A percentile compares a stretch with the other conserved stretches of the same genome.
Conservation (phyloP, 1,284 basidiomycete species). For the Meira nashicola region DNA sequence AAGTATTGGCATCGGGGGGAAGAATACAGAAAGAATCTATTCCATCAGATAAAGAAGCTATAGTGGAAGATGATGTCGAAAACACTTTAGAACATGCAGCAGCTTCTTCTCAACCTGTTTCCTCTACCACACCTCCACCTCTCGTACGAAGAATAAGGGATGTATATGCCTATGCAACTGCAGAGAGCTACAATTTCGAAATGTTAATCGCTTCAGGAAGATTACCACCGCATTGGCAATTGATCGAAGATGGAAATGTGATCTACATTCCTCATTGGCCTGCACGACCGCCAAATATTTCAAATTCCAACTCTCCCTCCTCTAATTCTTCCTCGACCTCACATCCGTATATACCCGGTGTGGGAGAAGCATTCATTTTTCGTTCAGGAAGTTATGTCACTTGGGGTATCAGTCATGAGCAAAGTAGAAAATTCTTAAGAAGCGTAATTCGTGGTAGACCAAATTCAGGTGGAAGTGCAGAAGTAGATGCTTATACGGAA, state of each 20-base stretch:
- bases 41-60: not conserved
- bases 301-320: not conserved
- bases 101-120: not conserved
- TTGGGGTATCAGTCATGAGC: constrained; percentile 44
- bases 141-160: constrained; percentile 13
- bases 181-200: constrained; percentile 41
- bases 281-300: not conserved
- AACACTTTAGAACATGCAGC: not conserved
- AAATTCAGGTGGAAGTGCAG: constrained; percentile 12
- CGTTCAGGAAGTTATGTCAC: constrained; percentile 47
- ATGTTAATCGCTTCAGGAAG: constrained; percentile 29
- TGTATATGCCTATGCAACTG: constrained; percentile 44
- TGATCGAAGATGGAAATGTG: constrained; percentile 47
- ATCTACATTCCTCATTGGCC: constrained; percentile 49
- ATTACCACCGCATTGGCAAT: constrained; percentile 31
- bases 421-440: constrained; percentile 31
- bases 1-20: not conserved
- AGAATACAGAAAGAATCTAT: too few relatives aligned
- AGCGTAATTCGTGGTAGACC: constrained; percentile 32
- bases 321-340: not conserved
- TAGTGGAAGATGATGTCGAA: too few relatives aligned
- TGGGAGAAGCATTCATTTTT: constrained; percentile 48
- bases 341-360: not conserved
- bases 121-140: not conserved
- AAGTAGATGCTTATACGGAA: constrained; percentile 28